Evolutionary conservation across 805 yeast species (phyloP), one percentile per base, ranked within the genome.

Genomic region (Pachysolen tannophilus): DNA sequence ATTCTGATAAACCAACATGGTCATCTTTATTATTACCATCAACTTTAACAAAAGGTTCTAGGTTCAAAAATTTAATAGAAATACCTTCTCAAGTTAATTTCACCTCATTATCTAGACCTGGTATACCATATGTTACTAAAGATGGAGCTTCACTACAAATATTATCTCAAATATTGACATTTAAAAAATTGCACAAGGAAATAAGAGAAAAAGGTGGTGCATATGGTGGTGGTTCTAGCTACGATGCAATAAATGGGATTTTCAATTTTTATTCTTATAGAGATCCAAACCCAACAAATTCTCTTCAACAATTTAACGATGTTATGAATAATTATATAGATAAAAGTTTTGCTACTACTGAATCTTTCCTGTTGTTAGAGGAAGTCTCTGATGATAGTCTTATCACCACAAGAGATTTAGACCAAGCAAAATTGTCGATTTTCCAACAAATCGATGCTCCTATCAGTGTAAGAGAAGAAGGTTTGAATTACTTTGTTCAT

Each of bases 171-270:
- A 55, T 92, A 39, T 56, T 87, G 45, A 80, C 95, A 0, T 88
- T 81, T 58, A 84, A 82, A 50, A 75, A 83, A 45, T 62, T 92
- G 32, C 98, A 92, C 56, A 73, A 85, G 9, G 95, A 87, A 43
- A 77, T 92, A 26, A 73, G 98, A 45, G 98, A 92, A 52, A 77
- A 90, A 49, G 95, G 95, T 38, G 98, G 98, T 40, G 98, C 98
- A 0, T 92, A 92, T 52, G 98, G 98, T 6, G 97, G 95, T 5
- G 98, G 98, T 4, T 82, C 94, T 4, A 61, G 72, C 6, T 92
- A 79, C 54, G 83, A 80, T 52, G 86, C 90, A 0, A 53, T 84
- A 16, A 85, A 82, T 33, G 97, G 97, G 0, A 48, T 78, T 3
- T 75, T 90, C 49, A 72, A 82, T 23, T 86, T 69, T 60, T 92